Base-by-base conservation (phyloP, 371 early-diverging fungal genomes). In the Mucor racemosus region DNA sequence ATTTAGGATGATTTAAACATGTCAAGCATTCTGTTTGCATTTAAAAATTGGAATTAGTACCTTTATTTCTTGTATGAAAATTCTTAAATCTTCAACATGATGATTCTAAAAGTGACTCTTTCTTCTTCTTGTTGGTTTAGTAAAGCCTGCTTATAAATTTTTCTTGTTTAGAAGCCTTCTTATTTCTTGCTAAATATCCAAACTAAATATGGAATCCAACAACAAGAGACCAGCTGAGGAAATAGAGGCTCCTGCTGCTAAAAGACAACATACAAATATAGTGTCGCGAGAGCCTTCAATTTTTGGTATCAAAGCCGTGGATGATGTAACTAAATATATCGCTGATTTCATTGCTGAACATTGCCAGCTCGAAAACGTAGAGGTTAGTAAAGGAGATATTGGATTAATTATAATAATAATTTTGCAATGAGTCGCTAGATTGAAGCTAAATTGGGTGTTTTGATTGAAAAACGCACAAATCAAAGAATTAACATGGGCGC, bases 401-500 rank as follows among this genome's bases (percentile, higher is more conserved):
- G 15, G n/a, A 9, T 17, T 33, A 9, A 36, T 10, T 41, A 5
- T 11, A 21, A 39, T 33, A 10, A n/a, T 54, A 34, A 54, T 4
- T 2, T 11, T 9, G 3, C 13, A 14, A 3, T 1, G 4, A 11
- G 11, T 31, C 5, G 15, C 11, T 64, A 91, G 91, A 92, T 95
- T 64, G 95, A 95, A 72, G 94, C 91, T 15, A 95, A 95, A 71
- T 74, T 95, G 19, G 95, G 95, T 15, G 60, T 82, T 21, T 73
- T 95, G 42, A 72, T 92, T 6, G 92, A 92, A 67, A 91, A 84
- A 62, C 70, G 70, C 19, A 86, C 86, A 5, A 64, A 77, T 0
- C 68, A 78, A 57, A 84, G 95, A 35, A 72, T 93, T 15, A 65
- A 69, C n/a, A 72, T 93, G 26, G 86, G 85, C 3, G 87, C 91